Base-by-base conservation (phyloP, 257 asterid species). In the Gynochthodes officinalis region DNA sequence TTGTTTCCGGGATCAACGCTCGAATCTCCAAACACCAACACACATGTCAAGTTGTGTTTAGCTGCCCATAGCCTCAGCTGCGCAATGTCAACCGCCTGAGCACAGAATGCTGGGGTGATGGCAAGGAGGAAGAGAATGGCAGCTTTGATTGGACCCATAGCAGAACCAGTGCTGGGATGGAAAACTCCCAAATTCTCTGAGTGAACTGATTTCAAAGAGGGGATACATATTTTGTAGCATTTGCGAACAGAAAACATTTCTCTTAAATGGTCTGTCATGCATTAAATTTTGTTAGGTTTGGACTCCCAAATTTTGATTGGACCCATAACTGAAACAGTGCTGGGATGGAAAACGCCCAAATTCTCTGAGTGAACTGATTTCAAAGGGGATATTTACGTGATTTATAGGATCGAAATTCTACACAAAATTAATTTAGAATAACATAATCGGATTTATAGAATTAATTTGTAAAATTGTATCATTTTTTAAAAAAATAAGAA, bases 1-100 rank as follows among this genome's bases (percentile, higher is more conserved):
- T 88, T 88, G 32, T 88, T 88, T 25, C 90, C 89, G 0, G 93
- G 90, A 66, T 84, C 93, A 5, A 85, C 89, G 70, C 84, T 84
- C 1, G 93, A 88, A 70, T 87, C 92, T 52, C 92, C 92, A 23
- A 87, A 79, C 55, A 87, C 84, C 78, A 87, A 71, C 0, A 86
- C 37, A 60, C 84, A 78, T 25, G 89, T 75, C 75, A 82, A 32
- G 46, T 87, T 83, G 6, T 81, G 69, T 71, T 83, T 70, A 1
- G 79, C 80, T 43, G 84, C 91, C 67, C 25, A 0, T 58, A 21
- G 19, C 78, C 89, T 75, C 40, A 82, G 60, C 54, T 55, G 72
- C 35, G 57, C 59, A 42, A 73, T 30, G 61, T 71, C 75, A 10
- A 64, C 52, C 14, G 82, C 82, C 67, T 49, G 19, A 40, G 75